Percentiles rank a stretch among this genome's conserved stretches.
These are phyloP conservation scores for Hemileccinum rubropunctum DNA, from an alignment of 768 basidiomycete species.

Conservation along the genomic window DNA sequence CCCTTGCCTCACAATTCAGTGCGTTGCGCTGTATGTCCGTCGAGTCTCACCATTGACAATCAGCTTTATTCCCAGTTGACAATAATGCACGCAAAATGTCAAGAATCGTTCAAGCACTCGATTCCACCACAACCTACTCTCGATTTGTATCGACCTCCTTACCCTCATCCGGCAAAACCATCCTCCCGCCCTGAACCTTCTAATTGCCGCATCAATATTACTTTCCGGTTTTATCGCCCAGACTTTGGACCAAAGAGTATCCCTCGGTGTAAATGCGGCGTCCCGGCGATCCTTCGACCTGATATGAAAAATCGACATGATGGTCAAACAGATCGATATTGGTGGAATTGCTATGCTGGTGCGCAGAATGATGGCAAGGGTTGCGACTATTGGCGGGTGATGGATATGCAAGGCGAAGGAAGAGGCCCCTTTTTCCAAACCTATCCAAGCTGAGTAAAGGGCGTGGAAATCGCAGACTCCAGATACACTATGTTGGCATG, in stretches of 20 bases:
- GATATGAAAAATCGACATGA: constrained; percentile 76
- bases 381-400: constrained; percentile 69
- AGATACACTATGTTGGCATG: neutral
- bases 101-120: constrained; percentile 79
- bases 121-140: constrained; percentile 69
- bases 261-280: constrained; percentile 70
- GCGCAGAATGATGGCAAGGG: constrained; percentile 84
- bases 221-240: constrained; percentile 83
- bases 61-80: constrained; percentile 45
- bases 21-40: constrained; percentile 20
- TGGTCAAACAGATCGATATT: constrained; percentile 57
- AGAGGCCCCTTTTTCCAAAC: constrained; percentile 47
- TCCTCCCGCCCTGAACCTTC: constrained; percentile 40
- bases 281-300: constrained; percentile 67
- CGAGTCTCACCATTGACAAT: neutral
- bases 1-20: constrained; percentile 80
- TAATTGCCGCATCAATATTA: constrained; percentile 79
- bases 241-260: constrained; percentile 67
- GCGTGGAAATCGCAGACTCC: neutral
- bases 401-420: constrained; percentile 69
- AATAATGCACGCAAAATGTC: constrained; percentile 87
- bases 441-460: neutral
- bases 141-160: constrained; percentile 67
- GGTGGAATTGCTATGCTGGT: constrained; percentile 76
- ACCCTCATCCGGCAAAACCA: constrained; percentile 33